phyloP scores from a whole-genome alignment of 306 rosid genomes.

The Castanea crenata region DNA sequence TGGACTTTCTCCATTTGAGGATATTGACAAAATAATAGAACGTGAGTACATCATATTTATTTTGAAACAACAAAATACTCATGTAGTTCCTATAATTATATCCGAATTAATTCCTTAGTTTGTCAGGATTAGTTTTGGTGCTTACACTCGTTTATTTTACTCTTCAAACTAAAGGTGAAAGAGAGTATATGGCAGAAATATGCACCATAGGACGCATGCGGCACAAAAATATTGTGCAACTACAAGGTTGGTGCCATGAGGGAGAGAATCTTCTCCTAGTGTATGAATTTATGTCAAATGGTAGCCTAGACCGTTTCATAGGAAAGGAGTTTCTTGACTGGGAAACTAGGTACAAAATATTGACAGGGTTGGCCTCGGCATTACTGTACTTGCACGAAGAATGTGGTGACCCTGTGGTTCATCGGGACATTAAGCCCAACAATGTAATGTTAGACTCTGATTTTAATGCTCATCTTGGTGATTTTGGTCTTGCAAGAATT shows the following conservation, averaged over 20 bases:
- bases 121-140: background rate
- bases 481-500: slow-evolving; percentile 57
- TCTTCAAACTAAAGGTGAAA: slow-evolving; percentile 41
- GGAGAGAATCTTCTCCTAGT: slow-evolving; percentile 36
- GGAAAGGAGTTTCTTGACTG: slow-evolving; percentile 46
- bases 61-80: background rate
- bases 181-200: slow-evolving; percentile 63
- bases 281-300: slow-evolving; percentile 59
- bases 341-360: slow-evolving; percentile 48
- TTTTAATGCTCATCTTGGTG: slow-evolving; percentile 48
- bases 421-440: slow-evolving; percentile 56
- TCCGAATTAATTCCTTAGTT: no score
- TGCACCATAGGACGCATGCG: slow-evolving; percentile 53
- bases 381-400: slow-evolving; percentile 59
- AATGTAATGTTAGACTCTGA: slow-evolving; percentile 47
- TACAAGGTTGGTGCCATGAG: slow-evolving; percentile 61
- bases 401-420: slow-evolving; percentile 55
- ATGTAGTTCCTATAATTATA: no score
- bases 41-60: background rate
- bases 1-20: background rate
- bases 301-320: slow-evolving; percentile 50
- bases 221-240: slow-evolving; percentile 58
- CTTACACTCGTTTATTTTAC: background rate
- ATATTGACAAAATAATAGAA: no score
- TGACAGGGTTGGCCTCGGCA: slow-evolving; percentile 54